phyloP scores from a whole-genome alignment of 2,329 filamentous ascomycete genomes.

The Sporothrix dimorphospora region DNA sequence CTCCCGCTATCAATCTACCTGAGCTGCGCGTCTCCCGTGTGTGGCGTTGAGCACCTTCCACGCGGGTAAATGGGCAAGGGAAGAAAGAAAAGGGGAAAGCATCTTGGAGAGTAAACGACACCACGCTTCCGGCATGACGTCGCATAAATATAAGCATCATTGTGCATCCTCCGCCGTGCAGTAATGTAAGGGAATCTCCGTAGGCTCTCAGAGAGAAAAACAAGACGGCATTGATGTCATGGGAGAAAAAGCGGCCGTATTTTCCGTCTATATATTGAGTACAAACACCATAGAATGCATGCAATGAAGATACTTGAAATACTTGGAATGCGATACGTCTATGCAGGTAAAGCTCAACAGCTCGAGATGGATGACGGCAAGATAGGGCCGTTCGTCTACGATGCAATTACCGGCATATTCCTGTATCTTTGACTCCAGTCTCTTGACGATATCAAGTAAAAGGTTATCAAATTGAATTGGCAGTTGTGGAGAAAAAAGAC shows the following conservation, averaged over 20 bases:
- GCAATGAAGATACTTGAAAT: background rate
- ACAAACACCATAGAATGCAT: too few relatives aligned
- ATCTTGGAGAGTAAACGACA: background rate
- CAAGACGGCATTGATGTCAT: conserved; percentile 8
- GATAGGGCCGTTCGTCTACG: background rate
- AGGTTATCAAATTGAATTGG: too few relatives aligned
- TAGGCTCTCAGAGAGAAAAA: background rate
- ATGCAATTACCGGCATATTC: background rate
- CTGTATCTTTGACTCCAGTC: background rate
- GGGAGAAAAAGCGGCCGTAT: background rate
- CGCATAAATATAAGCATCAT: background rate
- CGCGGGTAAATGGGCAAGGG: background rate
- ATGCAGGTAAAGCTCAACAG: background rate
- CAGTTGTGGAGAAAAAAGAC: background rate
- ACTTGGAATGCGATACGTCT: background rate
- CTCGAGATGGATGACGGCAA: background rate
- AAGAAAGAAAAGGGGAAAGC: background rate
- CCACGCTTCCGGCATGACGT: background rate
- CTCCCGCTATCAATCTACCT: background rate
- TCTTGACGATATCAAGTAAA: background rate
- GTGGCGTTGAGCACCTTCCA: background rate
- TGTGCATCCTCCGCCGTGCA: background rate
- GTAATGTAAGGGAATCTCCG: too few relatives aligned
- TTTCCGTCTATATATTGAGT: too few relatives aligned
- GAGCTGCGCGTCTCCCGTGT: background rate